Conservation (phyloP, 1,284 basidiomycete genomes). For the Leccinum holopus region DNA sequence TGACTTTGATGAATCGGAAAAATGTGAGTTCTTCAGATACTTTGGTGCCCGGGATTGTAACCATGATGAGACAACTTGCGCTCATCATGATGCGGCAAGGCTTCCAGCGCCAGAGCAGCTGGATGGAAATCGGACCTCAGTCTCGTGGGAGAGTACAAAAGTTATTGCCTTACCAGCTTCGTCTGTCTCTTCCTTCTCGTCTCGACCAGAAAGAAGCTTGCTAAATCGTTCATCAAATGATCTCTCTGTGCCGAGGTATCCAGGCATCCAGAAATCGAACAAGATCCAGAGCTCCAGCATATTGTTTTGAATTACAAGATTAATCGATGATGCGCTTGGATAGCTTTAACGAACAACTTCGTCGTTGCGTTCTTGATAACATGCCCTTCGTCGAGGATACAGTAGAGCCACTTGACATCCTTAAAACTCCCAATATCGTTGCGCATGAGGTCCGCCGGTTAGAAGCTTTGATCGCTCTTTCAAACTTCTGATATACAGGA, state of each 20-base stretch:
- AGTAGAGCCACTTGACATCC: slow-evolving; percentile 88
- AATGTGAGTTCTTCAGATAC: slow-evolving; percentile 50
- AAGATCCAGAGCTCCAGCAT: slow-evolving; percentile 98
- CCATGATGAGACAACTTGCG: slow-evolving; percentile 45
- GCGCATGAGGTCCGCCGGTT: slow-evolving; percentile 83
- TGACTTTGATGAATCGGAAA: slow-evolving; percentile 70
- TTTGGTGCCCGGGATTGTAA: slow-evolving; percentile 64
- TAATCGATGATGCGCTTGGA: slow-evolving; percentile 91
- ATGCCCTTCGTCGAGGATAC: slow-evolving; percentile 97
- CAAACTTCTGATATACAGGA: slow-evolving; percentile 94
- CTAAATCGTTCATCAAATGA: slow-evolving; percentile 96
- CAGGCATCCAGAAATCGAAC: slow-evolving; percentile 99
- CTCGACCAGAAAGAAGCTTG: slow-evolving; percentile 92
- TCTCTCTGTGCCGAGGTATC: slow-evolving; percentile 94
- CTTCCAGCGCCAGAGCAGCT: slow-evolving; percentile 74
- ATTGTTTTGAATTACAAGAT: slow-evolving; percentile 98
- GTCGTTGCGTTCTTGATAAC: slow-evolving; percentile 99
- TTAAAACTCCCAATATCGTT: slow-evolving; percentile 87
- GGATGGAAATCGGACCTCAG: slow-evolving; percentile 10
- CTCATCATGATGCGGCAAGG: slow-evolving; percentile 31
- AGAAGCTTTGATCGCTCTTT: slow-evolving; percentile 80
- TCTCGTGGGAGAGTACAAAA: slow-evolving; percentile 2
- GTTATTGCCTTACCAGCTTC: slow-evolving; percentile 76
- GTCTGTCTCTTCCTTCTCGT: slow-evolving; percentile 89
- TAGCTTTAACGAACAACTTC: slow-evolving; percentile 93